phyloP scores from a whole-genome alignment of 306 rosid genomes.

The Sicyos baderoa region DNA sequence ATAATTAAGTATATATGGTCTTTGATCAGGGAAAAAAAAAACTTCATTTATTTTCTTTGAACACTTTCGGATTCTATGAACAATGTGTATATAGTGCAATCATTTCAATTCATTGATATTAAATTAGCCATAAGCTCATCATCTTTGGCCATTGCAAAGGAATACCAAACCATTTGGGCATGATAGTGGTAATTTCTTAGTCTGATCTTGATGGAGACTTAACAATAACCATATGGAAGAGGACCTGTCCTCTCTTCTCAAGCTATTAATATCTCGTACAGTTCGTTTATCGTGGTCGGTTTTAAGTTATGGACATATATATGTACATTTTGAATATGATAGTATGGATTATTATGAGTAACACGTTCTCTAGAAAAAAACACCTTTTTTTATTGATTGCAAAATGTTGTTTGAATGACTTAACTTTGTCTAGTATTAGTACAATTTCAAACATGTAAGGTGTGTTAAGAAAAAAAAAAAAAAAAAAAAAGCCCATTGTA shows the following conservation, averaged over 20 bases:
- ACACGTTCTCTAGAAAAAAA: not conserved
- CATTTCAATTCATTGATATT: not conserved
- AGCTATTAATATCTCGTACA: not conserved
- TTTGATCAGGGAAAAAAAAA: too few species aligned
- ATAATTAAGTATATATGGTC: too few species aligned
- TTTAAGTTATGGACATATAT: not conserved
- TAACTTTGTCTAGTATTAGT: not conserved
- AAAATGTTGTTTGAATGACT: not conserved
- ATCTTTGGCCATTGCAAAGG: not conserved
- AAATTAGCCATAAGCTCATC: not conserved
- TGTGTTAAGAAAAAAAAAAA: too few species aligned
- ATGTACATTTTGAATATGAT: too few species aligned
- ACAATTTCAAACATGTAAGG: not conserved
- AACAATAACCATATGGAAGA: not conserved
- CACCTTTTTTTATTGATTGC: not conserved
- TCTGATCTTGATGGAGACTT: not conserved
- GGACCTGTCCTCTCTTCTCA: not conserved
- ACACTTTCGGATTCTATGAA: not conserved
- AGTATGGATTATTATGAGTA: too few species aligned
- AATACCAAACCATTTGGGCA: not conserved
- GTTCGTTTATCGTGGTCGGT: not conserved
- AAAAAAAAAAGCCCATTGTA: too few species aligned
- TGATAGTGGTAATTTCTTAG: not conserved
- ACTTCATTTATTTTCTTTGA: not conserved
- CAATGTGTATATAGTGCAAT: not conserved